Base-by-base conservation (phyloP, 169 alveolate species). In the Besnoitia besnoiti region DNA sequence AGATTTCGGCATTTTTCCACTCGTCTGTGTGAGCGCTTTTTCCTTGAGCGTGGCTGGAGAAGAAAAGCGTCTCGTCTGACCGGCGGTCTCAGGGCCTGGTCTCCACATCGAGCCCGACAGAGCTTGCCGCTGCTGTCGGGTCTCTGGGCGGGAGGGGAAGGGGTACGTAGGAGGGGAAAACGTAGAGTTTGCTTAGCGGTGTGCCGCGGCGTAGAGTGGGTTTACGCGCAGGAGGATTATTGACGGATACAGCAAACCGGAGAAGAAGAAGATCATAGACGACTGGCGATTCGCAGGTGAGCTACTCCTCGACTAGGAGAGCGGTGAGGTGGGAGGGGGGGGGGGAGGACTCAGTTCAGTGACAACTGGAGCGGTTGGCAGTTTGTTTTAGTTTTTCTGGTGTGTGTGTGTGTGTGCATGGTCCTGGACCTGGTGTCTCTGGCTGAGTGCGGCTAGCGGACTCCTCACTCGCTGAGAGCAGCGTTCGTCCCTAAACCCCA, bases 251-350 rank as follows among this genome's bases (percentile, higher is more conserved):
- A 62, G 73, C 47, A 50, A 47, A 39, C 50, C 82, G 19, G 85
- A 87, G 82, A 49, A 59, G 44, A 47, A 87, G 91, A 37, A 39
- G 16, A 87, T 87, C 40, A 24, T 87, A 0, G 91, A 87, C 51
- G 44, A 87, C 35, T 87, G 91, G 91, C 49, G 62, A 87, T 47
- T 62, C 61, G 24, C 80, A 42, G 91, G 91, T 87, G 33, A 44
- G 77, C 39, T 27, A 39, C 46, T 35, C 30, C 55, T 77, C 44
- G 21, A n/a, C 30, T 19, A 50, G 62, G 62, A 50, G 19, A 19
- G n/a, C n/a, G n/a, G n/a, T n/a, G n/a, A n/a, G n/a, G n/a, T n/a
- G n/a, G n/a, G n/a, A n/a, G n/a, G n/a, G 62, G 30, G 62, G 19
- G 62, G 62, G 10, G n/a, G 80, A n/a, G 44, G 39, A 3, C 80